phyloP scores from a whole-genome alignment of 495 filamentous ascomycete genomes.

The Penicillium goetzii region DNA sequence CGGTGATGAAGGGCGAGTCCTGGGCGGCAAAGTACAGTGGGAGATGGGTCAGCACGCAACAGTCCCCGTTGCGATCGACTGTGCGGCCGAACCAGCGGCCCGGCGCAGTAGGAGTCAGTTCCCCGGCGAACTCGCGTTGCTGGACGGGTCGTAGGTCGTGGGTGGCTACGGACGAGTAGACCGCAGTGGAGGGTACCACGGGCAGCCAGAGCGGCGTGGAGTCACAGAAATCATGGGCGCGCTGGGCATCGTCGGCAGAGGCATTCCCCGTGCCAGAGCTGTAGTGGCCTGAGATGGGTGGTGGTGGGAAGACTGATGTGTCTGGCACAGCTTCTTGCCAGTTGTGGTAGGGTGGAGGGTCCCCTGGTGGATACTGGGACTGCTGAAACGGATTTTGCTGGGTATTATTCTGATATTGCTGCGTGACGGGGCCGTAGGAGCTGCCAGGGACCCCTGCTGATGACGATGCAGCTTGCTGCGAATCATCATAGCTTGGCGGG shows the following conservation, averaged over 20 bases:
- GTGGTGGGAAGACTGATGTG: constrained; percentile 78
- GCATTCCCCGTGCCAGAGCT: constrained; percentile 76
- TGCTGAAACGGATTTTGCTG: neutral
- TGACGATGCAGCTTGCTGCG: constrained; percentile 11
- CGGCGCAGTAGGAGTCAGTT: constrained; percentile 31
- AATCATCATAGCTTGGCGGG: constrained; percentile 42
- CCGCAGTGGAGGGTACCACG: constrained; percentile 43
- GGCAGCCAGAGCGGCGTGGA: constrained; percentile 66
- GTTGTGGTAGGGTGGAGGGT: constrained; percentile 71
- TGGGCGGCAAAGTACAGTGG: constrained; percentile 73
- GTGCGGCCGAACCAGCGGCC: constrained; percentile 54
- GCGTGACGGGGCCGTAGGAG: constrained; percentile 8
- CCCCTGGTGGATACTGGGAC: constrained; percentile 9
- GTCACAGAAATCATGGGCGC: constrained; percentile 72
- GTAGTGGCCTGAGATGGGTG: constrained; percentile 70
- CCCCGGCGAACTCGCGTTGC: constrained; percentile 53
- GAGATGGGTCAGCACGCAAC: constrained; percentile 63
- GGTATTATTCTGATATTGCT: constrained; percentile 3
- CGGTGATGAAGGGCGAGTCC: constrained; percentile 67
- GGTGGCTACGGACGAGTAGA: constrained; percentile 44
- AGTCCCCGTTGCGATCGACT: constrained; percentile 43
- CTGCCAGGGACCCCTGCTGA: constrained; percentile 2
- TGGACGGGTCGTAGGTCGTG: constrained; percentile 51
- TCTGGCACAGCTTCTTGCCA: constrained; percentile 81
- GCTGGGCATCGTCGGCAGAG: constrained; percentile 65